Evolutionary conservation across 2,329 filamentous ascomycete species (phyloP), one percentile per base, ranked within the genome.

Genomic region (Botrytis cinerea): DNA sequence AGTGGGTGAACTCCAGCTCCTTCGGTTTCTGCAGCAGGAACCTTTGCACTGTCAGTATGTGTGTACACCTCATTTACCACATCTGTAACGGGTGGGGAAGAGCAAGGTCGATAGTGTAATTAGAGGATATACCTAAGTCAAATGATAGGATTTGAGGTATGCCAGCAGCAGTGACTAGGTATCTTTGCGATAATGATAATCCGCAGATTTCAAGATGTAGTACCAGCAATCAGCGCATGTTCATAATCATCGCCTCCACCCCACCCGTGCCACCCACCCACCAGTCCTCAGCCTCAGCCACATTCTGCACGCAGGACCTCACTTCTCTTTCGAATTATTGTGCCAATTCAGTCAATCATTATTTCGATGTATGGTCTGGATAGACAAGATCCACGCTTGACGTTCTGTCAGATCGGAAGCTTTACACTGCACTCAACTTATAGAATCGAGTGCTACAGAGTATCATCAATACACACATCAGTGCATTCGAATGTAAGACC

Each of bases 91-190:
- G 38, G 68, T 70, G 68, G 68, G 54, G 68, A 62, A 35, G 68
- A 10, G 28, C 5, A 32, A 57, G 38, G 32, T 38, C 28, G 40
- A 46, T 62, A 46, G 40, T 61, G 43, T 9, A 14, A 61, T 38
- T 46, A 70, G 57, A 62, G 51, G 57, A 62, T 62, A 62, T 70
- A 38, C 68, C 40, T 46, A 70, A 62, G 68, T 62, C 51, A 70
- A 54, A 70, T 40, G 68, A 70, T 70, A 70, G 68, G 68, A 28
- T 62, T 70, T 62, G 68, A 70, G 68, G 43, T 70, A 70, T 70
- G 68, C 68, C 68, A 70, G 38, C 66, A 69, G 48, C 48, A 57
- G 25, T 45, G 66, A 57, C 66, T 69, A 67, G 35, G 48, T 59
- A 43, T 18, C 48, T 45, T 43, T n/a, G 51, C n/a, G 66, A 69